Conservation (phyloP, 768 basidiomycete genomes). For the Kwoniella europaea region DNA sequence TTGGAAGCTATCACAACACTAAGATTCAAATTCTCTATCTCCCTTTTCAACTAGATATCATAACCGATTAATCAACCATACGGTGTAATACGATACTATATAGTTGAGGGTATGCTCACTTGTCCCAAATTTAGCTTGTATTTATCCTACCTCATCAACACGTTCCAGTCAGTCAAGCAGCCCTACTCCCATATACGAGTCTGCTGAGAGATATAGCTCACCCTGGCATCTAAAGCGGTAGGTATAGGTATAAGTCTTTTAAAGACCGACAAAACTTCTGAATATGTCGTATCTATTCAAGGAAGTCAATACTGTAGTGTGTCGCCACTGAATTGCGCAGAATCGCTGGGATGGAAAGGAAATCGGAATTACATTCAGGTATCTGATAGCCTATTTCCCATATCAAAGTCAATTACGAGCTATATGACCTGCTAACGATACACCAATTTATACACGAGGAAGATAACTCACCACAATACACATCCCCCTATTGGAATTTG, state of each 20-base stretch:
- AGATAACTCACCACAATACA: slow-evolving; percentile 65
- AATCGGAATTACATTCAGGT: slow-evolving; percentile 39
- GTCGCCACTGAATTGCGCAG: too few species aligned
- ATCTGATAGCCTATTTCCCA: slow-evolving; percentile 46
- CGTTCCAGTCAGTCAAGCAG: too few species aligned
- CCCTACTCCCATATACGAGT: too few species aligned
- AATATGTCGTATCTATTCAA: slow-evolving; percentile 47
- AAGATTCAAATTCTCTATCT: slow-evolving; percentile 80
- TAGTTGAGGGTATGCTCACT: not conserved
- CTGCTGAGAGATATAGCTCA: slow-evolving; percentile 12
- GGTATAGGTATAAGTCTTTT: slow-evolving; percentile 88
- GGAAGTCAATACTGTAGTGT: too few species aligned
- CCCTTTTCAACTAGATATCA: slow-evolving; percentile 72
- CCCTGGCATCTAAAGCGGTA: slow-evolving; percentile 63
- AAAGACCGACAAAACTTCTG: slow-evolving; percentile 65
- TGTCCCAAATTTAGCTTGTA: slow-evolving; percentile 75
- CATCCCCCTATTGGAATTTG: slow-evolving; percentile 31
- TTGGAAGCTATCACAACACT: slow-evolving; percentile 87
- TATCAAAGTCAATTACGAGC: too few species aligned
- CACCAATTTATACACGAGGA: too few species aligned
- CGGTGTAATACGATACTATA: too few species aligned
- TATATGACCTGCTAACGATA: too few species aligned
- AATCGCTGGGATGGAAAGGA: not conserved
- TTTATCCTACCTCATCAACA: too few species aligned
- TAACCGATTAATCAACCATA: not conserved